Evolutionary conservation across 2,329 filamentous ascomycete species (phyloP), one percentile per base, ranked within the genome.

Genomic region (Camptophora hylomeconis): DNA sequence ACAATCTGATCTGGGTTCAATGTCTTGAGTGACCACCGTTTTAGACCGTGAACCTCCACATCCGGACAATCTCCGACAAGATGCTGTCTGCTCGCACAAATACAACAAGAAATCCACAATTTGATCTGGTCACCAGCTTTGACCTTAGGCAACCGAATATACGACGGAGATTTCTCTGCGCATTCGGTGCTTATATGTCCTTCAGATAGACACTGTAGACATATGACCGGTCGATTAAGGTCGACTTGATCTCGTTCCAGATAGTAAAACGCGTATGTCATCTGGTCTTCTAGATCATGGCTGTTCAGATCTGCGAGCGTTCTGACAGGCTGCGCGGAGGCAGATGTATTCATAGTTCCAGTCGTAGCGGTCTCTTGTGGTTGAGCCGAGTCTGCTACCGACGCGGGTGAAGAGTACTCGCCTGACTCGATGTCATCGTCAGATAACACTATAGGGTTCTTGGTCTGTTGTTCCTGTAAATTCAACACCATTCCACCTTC

Each of bases 111-210:
- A 19, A 63, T 48, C 17, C 57, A 61, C 9, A 62, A 50, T 7
- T 47, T 45, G 7, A 59, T 41, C 5, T 50, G 45, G 5, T 47
- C 45, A 5, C 11, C 15, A 43, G 30, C 6, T 34, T 49, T 44
- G 47, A 56, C 55, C 14, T 45, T 40, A 11, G 58, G 55, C 31
- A 58, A 62, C 20, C 51, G 47, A 17, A 41, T 47, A 39, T 63
- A 53, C 17, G 48, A 37, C 38, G 60, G 64, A 45, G 56, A 34
- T 26, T 55, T 56, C 18, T 46, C 45, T 3, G 58, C 57, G 40
- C 61, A 65, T 18, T 52, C 45, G 16, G 54, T 49, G 12, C 50
- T 45, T 33, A 59, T 42, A 36, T 65, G 61, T 4, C 59, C 60
- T 35, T 53, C 45, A 14, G 46, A 40, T 31, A 58, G 45, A 37